Conservation (phyloP, 768 basidiomycete species). For the Pulveroboletus sp. region DNA sequence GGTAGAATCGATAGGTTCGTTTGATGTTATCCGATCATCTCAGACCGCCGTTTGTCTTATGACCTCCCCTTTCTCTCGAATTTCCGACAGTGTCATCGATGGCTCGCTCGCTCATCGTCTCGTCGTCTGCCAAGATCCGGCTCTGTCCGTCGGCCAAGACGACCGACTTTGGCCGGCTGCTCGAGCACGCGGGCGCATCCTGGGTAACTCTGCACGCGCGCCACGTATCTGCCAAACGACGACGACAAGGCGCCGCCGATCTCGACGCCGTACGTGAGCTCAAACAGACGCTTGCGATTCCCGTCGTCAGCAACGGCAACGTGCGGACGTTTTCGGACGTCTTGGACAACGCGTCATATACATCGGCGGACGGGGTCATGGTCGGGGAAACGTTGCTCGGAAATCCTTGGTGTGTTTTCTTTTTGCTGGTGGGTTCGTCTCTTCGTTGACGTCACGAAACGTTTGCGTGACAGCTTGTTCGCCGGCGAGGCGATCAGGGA, state of each 20-base stretch:
- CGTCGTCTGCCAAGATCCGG: slow-evolving; percentile 61
- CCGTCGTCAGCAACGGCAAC: slow-evolving; percentile 77
- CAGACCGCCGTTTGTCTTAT: background rate
- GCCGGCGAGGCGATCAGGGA: slow-evolving; percentile 46
- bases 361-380: slow-evolving; percentile 73
- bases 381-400: slow-evolving; percentile 73
- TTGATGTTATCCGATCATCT: background rate
- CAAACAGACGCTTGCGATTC: slow-evolving; percentile 47
- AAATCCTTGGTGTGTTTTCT: slow-evolving; percentile 60
- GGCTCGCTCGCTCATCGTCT: slow-evolving; percentile 57
- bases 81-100: slow-evolving; percentile 73
- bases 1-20: slow-evolving; percentile 57
- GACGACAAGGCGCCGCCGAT: slow-evolving; percentile 70
- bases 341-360: slow-evolving; percentile 46
- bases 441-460: background rate
- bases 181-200: slow-evolving; percentile 63
- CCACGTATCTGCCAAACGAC: slow-evolving; percentile 62
- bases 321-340: slow-evolving; percentile 61
- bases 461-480: slow-evolving; percentile 52
- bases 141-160: slow-evolving; percentile 54
- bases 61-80: background rate
- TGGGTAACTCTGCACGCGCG: slow-evolving; percentile 76
- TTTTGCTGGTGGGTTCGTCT: background rate
- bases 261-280: slow-evolving; percentile 55
- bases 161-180: slow-evolving; percentile 47